Conservation (phyloP, 2,329 filamentous ascomycete genomes). For the Neofusicoccum sp. region DNA sequence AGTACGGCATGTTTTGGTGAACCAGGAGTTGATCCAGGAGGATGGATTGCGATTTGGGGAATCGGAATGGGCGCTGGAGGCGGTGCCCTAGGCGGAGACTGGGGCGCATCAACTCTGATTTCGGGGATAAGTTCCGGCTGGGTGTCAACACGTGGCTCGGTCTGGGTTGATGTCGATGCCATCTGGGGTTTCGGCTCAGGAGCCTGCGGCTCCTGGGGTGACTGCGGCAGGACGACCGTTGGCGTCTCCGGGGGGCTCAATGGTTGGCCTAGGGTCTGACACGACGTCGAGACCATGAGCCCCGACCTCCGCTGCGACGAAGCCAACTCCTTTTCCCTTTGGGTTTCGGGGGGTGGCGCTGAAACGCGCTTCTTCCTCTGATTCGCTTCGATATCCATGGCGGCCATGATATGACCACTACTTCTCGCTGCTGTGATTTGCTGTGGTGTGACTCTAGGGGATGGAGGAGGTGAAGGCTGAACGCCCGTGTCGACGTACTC, state of each 20-base stretch:
- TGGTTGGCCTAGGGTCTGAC: slow-evolving; percentile 65
- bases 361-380: slow-evolving; percentile 70
- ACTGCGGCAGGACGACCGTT: slow-evolving; percentile 46
- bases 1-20: slow-evolving; percentile 75
- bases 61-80: slow-evolving; percentile 55
- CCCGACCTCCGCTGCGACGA: slow-evolving; percentile 25
- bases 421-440: slow-evolving; percentile 28
- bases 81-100: slow-evolving; percentile 37
- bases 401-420: slow-evolving; percentile 21
- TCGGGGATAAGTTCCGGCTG: slow-evolving; percentile 25
- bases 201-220: slow-evolving; percentile 44
- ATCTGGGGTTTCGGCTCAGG: slow-evolving; percentile 45
- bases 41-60: slow-evolving; percentile 88
- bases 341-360: slow-evolving; percentile 32
- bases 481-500: slow-evolving; percentile 74
- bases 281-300: slow-evolving; percentile 65
- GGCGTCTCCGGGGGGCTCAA: slow-evolving; percentile 69
- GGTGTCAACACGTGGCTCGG: slow-evolving; percentile 42
- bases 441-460: slow-evolving; percentile 56
- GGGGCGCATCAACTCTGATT: slow-evolving; percentile 26
- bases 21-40: slow-evolving; percentile 58
- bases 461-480: slow-evolving; percentile 82
- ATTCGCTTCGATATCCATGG: slow-evolving; percentile 67
- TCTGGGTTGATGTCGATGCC: slow-evolving; percentile 65
- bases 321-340: slow-evolving; percentile 5